Base-by-base conservation (phyloP, 108 stramenopile species). In the Epithemia pelagica region DNA sequence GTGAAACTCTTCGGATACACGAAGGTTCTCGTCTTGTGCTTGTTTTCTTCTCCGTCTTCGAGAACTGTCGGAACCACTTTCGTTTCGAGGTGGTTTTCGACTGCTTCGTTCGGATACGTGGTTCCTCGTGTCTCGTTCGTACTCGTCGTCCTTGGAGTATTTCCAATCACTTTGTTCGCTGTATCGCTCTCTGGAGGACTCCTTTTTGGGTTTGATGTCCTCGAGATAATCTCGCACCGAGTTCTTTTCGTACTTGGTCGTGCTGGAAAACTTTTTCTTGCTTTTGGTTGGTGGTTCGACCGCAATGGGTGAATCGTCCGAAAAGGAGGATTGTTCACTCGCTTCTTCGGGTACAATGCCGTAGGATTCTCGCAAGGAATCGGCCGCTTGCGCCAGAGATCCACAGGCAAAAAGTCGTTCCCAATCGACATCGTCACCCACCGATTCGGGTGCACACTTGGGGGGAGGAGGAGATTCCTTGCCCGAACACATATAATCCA, bases 1-100 rank as follows among this genome's bases (percentile, higher is more conserved):
- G 33, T 32, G 59, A 33, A 66, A 66, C 21, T 53, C 21, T 53
- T 55, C 65, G 7, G 53, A 28, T 26, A 55, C 56, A 18, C 56
- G 56, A 23, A 58, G 22, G 8, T 58, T 27, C 56, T 58, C 21
- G 8, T 58, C 21, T 5, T 46, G 10, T 46, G 15, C 37, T 10
- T 5, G 10, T 46, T 46, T 5, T 5, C 37, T 46, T 46, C 37
- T 46, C 37, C 37, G 37, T 5, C 37, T 5, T 5, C 37, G 37
- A 15, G 10, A 15, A 15, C 37, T 46, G 10, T 46, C 37, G 10
- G 37, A 46, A 46, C 37, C 37, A 46, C 10, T 15, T 10, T 46
- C 37, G 5, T 15, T 15, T 46, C 37, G 37, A 10, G 37, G 37
- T 10, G 37, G 37, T 46, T 46, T 46, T n/a, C n/a, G n/a, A n/a